phyloP scores from a whole-genome alignment of 495 filamentous ascomycete species.

The Paragyromitra xinjiangensis region DNA sequence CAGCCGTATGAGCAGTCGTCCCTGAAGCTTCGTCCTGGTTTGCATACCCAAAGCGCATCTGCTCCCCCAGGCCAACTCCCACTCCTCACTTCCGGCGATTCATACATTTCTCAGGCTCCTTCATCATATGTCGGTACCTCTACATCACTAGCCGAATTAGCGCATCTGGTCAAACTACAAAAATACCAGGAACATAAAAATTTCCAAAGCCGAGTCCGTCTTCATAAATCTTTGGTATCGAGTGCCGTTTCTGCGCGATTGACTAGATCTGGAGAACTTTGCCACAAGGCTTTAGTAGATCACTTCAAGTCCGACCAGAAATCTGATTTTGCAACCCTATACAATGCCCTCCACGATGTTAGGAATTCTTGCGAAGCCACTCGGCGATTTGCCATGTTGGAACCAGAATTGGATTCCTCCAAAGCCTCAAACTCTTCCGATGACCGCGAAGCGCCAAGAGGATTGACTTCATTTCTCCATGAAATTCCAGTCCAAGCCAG shows the following conservation, averaged over 20 bases:
- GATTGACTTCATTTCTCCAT: constrained; percentile 76
- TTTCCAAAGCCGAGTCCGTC: constrained; percentile 70
- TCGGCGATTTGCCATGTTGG: constrained; percentile 72
- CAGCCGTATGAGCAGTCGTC: constrained; percentile 53
- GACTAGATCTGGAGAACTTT: constrained; percentile 77
- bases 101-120: constrained; percentile 59
- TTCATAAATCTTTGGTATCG: constrained; percentile 73
- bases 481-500: constrained; percentile 79
- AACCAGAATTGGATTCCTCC: constrained; percentile 69
- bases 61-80: constrained; percentile 61
- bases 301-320: constrained; percentile 90
- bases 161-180: constrained; percentile 73
- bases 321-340: constrained; percentile 82
- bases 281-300: constrained; percentile 85
- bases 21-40: constrained; percentile 50
- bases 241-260: constrained; percentile 82
- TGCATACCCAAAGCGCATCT: constrained; percentile 55
- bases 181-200: constrained; percentile 78
- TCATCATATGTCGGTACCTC: constrained; percentile 61
- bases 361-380: constrained; percentile 82
- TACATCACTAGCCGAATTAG: constrained; percentile 75
- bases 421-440: constrained; percentile 57
- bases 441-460: constrained; percentile 57
- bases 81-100: constrained; percentile 60
- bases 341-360: constrained; percentile 88